Conservation (phyloP, 208 protist species). For the Crithidia brevicula region DNA sequence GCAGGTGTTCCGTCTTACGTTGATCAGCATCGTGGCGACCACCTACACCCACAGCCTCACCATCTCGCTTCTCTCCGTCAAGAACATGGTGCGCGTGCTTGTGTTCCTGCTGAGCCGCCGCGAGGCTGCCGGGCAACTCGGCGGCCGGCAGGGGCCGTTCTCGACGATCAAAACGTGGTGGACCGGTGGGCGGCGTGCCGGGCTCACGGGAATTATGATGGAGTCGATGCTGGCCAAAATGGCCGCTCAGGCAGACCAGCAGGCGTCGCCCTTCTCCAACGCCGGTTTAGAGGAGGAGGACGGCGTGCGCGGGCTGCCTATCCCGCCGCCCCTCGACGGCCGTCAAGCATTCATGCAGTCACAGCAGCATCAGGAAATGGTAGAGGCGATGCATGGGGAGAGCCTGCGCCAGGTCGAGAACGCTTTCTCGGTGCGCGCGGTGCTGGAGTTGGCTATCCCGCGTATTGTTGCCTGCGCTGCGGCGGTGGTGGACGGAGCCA, state of each 20-base stretch:
- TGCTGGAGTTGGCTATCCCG: constrained; percentile 47
- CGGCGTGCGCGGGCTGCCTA: not conserved
- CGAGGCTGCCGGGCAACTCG: constrained; percentile 34
- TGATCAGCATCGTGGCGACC: constrained; percentile 57
- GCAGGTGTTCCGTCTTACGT: constrained; percentile 48
- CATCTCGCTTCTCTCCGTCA: constrained; percentile 61
- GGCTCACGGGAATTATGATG: constrained; percentile 64
- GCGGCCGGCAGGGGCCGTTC: constrained; percentile 27
- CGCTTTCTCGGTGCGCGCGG: constrained; percentile 55
- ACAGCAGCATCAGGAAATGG: constrained; percentile 30
- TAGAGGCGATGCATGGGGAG: constrained; percentile 29
- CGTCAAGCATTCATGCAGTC: constrained; percentile 30
- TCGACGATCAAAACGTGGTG: constrained; percentile 68
- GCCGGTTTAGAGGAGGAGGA: constrained; percentile 46
- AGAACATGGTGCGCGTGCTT: constrained; percentile 75
- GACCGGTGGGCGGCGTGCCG: constrained; percentile 47
- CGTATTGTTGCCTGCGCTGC: constrained; percentile 46
- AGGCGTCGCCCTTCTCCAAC: constrained; percentile 52
- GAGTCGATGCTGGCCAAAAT: constrained; percentile 46
- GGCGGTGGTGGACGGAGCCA: constrained; percentile 36
- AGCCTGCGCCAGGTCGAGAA: constrained; percentile 31
- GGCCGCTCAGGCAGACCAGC: constrained; percentile 42
- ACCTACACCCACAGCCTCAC: constrained; percentile 75
- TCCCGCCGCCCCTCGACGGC: constrained; percentile 25
- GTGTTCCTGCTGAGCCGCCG: constrained; percentile 66